phyloP scores from a whole-genome alignment of 1,284 basidiomycete species.

The Cutaneotrichosporon curvatum region DNA sequence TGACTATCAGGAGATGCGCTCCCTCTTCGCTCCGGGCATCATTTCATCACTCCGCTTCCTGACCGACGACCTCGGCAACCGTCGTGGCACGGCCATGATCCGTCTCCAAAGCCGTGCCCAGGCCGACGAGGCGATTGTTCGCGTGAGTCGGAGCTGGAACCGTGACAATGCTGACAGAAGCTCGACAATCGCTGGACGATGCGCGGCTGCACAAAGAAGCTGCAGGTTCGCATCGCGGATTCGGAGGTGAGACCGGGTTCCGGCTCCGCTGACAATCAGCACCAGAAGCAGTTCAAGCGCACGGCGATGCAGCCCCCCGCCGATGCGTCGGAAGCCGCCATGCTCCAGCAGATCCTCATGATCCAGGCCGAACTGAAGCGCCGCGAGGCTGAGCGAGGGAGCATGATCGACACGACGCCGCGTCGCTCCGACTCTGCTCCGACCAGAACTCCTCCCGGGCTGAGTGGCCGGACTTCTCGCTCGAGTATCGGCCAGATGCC shows the following conservation, averaged over 20 bases:
- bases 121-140: conserved; percentile 30
- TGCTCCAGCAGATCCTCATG: neutral
- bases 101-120: conserved; percentile 27
- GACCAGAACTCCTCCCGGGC: too few species aligned
- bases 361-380: too few species aligned
- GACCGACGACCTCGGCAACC: conserved; percentile 26
- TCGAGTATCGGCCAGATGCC: too few species aligned
- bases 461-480: too few species aligned
- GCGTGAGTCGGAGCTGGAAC: conserved; percentile 11
- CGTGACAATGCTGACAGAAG: conserved; percentile 14
- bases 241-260: conserved; percentile 25
- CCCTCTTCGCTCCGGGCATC: conserved; percentile 22
- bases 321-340: neutral
- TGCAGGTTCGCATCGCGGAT: conserved; percentile 38
- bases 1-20: conserved; percentile 24
- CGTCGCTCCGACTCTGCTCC: too few species aligned
- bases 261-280: conserved; percentile 7
- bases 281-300: conserved; percentile 27
- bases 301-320: neutral
- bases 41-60: conserved; percentile 30
- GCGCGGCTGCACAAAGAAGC: conserved; percentile 20
- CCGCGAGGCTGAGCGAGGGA: too few species aligned
- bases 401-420: too few species aligned
- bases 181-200: conserved; percentile 24
- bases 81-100: conserved; percentile 32